Conservation (phyloP, 176 grass and related monocot species). For the Tuctoria greenei region DNA sequence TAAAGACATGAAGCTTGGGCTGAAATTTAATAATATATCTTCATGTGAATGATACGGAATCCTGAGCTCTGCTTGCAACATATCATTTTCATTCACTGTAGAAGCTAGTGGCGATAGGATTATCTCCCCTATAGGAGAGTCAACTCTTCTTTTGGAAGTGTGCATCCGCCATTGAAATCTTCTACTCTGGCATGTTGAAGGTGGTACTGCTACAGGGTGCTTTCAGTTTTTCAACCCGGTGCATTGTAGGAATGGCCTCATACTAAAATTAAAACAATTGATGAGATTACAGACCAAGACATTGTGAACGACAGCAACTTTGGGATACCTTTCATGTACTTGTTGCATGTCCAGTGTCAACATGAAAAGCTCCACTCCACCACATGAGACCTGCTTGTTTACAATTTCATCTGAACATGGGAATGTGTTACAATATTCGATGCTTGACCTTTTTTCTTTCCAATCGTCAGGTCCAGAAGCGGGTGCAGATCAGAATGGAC, state of each 20-base stretch:
- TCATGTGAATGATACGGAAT: neutral
- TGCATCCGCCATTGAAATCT: too few species aligned
- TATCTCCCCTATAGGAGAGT: too few species aligned
- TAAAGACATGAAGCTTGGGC: neutral
- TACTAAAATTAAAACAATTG: too few species aligned
- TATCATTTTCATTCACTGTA: neutral
- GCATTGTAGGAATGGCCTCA: too few species aligned
- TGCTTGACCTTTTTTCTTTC: neutral
- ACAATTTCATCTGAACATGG: neutral
- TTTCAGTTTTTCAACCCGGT: too few species aligned
- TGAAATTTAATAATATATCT: neutral
- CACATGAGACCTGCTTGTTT: neutral
- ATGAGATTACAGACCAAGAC: too few species aligned
- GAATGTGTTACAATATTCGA: neutral
- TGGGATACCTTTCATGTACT: too few species aligned
- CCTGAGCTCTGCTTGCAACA: neutral
- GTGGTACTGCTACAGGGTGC: too few species aligned
- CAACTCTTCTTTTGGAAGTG: too few species aligned
- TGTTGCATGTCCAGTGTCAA: conserved; percentile 1
- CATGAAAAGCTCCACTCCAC: conserved; percentile 8
- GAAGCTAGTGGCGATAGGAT: neutral
- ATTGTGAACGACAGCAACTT: too few species aligned
- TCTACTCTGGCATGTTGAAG: too few species aligned
- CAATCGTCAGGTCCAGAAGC: conserved; percentile 76
- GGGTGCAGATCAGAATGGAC: conserved; percentile 90